A percentile compares a stretch with the other conserved stretches of the same genome.
Evolutionary conservation across 2,329 filamentous ascomycete genomes (phyloP).

Genomic region (Fusarium sp.): DNA sequence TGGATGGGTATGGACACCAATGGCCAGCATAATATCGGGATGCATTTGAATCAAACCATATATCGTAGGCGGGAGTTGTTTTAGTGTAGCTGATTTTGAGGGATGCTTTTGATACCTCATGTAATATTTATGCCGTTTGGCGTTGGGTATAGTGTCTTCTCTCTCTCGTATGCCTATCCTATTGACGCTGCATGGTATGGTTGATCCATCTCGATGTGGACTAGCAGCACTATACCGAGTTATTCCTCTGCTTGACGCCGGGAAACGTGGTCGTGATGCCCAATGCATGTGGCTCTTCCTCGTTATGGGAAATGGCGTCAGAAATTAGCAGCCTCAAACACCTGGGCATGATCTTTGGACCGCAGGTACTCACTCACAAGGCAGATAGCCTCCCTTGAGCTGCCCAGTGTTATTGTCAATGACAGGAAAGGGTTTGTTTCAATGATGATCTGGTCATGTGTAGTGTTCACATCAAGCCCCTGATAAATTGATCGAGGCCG

Average conservation of each 20-base stretch:
- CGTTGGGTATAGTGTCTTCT: constrained; percentile 39
- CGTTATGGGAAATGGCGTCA: neutral
- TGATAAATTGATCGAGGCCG: constrained; percentile 81
- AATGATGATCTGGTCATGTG: neutral
- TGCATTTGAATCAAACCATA: constrained; percentile 34
- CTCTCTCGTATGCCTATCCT: constrained; percentile 2
- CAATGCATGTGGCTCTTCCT: neutral
- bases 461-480: constrained; percentile 66
- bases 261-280: neutral
- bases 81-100: constrained; percentile 25
- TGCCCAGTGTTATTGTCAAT: neutral
- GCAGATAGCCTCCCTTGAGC: neutral
- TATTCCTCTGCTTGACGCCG: neutral
- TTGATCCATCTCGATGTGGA: neutral
- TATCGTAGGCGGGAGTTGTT: constrained; percentile 6
- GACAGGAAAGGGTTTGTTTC: constrained; percentile 10
- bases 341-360: neutral
- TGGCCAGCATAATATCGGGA: constrained; percentile 27
- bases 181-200: constrained; percentile 3
- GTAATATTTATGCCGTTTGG: constrained; percentile 41
- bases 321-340: neutral
- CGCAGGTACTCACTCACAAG: neutral
- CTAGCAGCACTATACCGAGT: neutral
- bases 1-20: constrained; percentile 18
- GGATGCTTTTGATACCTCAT: constrained; percentile 22